These are phyloP conservation scores for Baeospora myosura DNA, from an alignment of 1,284 basidiomycete genomes.

Conservation along the genomic window DNA sequence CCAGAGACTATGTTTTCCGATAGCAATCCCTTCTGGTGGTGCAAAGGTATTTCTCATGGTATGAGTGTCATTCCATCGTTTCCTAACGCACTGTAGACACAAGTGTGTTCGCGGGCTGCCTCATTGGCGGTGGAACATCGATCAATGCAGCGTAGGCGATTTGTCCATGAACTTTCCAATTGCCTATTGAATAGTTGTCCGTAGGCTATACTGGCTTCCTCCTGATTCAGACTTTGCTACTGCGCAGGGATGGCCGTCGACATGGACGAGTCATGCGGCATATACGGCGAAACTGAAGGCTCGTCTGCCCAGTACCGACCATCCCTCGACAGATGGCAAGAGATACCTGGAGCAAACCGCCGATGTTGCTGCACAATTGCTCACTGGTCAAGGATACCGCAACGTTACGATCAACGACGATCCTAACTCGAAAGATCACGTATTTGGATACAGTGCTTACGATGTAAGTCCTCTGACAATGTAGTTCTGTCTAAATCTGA, in stretches of 20 bases:
- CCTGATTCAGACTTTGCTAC: constrained; percentile 44
- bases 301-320: constrained; percentile 51
- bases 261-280: constrained; percentile 44
- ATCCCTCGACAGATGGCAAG: constrained; percentile 54
- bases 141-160: constrained; percentile 54
- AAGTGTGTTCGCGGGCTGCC: constrained; percentile 54
- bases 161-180: constrained; percentile 1
- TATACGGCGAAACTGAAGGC: constrained; percentile 43
- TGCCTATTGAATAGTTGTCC: constrained; percentile 4
- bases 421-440: constrained; percentile 51
- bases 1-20: constrained; percentile 55
- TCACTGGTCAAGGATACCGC: constrained; percentile 40
- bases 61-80: too few species aligned
- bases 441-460: constrained; percentile 51
- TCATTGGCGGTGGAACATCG: constrained; percentile 55
- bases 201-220: constrained; percentile 53
- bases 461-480: constrained; percentile 30
- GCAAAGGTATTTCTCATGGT: constrained; percentile 35
- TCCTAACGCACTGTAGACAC: constrained; percentile 30
- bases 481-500: background rate
- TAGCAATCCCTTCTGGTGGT: constrained; percentile 54
- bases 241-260: constrained; percentile 44
- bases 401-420: constrained; percentile 49
- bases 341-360: constrained; percentile 49
- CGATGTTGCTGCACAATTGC: constrained; percentile 35